Evolutionary conservation across 495 filamentous ascomycete species (phyloP).

Genomic region (Penicillium crystallinum): DNA sequence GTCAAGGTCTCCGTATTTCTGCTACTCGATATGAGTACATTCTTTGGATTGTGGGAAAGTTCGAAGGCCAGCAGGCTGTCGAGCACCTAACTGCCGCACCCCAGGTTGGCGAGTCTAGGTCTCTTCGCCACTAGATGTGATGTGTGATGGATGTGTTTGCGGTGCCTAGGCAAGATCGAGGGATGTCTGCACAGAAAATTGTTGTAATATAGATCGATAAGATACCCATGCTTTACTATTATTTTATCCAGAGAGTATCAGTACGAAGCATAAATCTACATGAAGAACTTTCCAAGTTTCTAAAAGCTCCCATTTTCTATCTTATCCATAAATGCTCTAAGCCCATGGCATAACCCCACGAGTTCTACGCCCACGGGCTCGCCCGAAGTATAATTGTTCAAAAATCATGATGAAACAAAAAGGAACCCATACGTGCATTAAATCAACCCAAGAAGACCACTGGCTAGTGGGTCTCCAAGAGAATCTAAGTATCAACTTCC

Average conservation of each 20-base stretch:
- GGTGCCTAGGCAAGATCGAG: background rate
- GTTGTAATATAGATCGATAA: background rate
- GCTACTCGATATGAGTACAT: slow-evolving; percentile 33
- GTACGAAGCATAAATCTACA: background rate
- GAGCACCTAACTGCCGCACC: slow-evolving; percentile 14
- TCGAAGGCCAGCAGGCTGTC: slow-evolving; percentile 34
- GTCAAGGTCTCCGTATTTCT: slow-evolving; percentile 25
- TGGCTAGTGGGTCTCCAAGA: slow-evolving; percentile 6
- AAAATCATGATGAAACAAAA: slow-evolving; percentile 4
- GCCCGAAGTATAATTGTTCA: background rate
- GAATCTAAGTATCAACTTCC: slow-evolving; percentile 76
- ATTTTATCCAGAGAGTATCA: background rate
- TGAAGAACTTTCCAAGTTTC: background rate
- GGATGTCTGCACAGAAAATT: background rate
- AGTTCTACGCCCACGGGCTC: background rate
- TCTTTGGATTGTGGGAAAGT: slow-evolving; percentile 25
- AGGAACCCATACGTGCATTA: slow-evolving; percentile 17
- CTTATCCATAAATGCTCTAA: background rate
- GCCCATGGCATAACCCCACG: background rate
- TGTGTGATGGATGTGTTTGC: background rate
- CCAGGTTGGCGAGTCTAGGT: slow-evolving; percentile 1
- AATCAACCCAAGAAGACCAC: slow-evolving; percentile 13
- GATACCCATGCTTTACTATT: slow-evolving; percentile 3
- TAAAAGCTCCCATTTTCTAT: background rate
- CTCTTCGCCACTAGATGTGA: background rate